A percentile compares a stretch with the other conserved stretches of the same genome.
Evolutionary conservation across 148 eudicot species (phyloP).

Genomic region (Rhododendron mucronatum): DNA sequence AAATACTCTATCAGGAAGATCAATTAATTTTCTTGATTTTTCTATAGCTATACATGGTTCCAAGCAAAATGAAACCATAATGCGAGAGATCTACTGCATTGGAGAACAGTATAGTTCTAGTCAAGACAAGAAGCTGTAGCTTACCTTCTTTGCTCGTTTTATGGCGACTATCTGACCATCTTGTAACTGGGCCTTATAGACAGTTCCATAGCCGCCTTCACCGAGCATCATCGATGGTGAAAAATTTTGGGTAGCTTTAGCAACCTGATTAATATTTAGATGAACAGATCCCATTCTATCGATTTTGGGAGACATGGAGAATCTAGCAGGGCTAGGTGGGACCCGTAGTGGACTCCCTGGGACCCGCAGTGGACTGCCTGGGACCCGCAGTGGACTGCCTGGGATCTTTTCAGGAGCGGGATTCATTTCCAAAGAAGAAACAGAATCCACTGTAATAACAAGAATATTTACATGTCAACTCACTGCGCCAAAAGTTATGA

Average conservation of each 20-base stretch:
- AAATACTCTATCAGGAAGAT: background rate
- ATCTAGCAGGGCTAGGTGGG: conserved; percentile 49
- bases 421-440: conserved; percentile 58
- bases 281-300: conserved; percentile 65
- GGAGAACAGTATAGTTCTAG: background rate
- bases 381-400: conserved; percentile 71
- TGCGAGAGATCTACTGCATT: background rate
- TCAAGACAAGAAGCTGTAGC: conserved; percentile 7
- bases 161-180: conserved; percentile 86
- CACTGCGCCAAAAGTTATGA: background rate
- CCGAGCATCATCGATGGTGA: conserved; percentile 63
- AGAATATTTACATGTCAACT: background rate
- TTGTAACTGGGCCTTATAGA: conserved; percentile 75
- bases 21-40: background rate
- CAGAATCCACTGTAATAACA: conserved; percentile 60
- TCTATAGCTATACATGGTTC: background rate
- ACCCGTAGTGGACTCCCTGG: conserved; percentile 88
- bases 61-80: background rate
- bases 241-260: conserved; percentile 72
- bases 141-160: conserved; percentile 92
- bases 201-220: conserved; percentile 94
- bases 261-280: conserved; percentile 57
- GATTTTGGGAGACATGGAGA: conserved; percentile 57
- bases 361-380: conserved; percentile 51
- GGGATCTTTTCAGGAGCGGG: conserved; percentile 43